phyloP scores from a whole-genome alignment of 2,329 filamentous ascomycete species.

The Xylaria sp. region DNA sequence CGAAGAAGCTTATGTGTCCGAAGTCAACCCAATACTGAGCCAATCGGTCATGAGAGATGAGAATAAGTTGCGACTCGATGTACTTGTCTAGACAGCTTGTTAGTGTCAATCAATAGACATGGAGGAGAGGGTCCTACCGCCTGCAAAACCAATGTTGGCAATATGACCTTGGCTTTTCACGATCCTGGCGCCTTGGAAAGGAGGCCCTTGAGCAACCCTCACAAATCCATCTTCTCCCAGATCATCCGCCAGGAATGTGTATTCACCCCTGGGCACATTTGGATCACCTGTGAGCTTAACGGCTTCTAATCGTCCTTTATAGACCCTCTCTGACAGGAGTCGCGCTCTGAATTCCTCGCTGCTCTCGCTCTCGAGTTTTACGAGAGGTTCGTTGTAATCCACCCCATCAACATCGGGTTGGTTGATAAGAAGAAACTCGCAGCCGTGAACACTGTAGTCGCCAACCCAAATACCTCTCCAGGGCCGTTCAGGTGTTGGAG shows the following conservation, averaged over 20 bases:
- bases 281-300: conserved; percentile 93
- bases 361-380: conserved; percentile 55
- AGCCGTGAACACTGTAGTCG: conserved; percentile 88
- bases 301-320: conserved; percentile 76
- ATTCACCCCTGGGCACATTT: conserved; percentile 87
- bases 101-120: conserved; percentile 25
- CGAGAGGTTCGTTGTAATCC: conserved; percentile 54
- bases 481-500: conserved; percentile 80
- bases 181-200: conserved; percentile 78
- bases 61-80: conserved; percentile 78
- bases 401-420: conserved; percentile 72
- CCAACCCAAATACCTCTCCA: conserved; percentile 93
- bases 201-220: conserved; percentile 69
- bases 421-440: conserved; percentile 84
- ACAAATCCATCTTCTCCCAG: conserved; percentile 74
- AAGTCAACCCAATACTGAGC: conserved; percentile 83
- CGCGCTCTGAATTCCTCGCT: conserved; percentile 58
- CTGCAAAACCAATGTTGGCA: conserved; percentile 74
- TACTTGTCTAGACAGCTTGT: conserved; percentile 69
- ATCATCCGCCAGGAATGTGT: conserved; percentile 82
- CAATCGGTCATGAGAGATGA: conserved; percentile 79
- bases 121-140: conserved; percentile 67
- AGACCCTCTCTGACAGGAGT: conserved; percentile 59
- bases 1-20: conserved; percentile 68
- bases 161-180: conserved; percentile 82